Evolutionary conservation across 352 stramenopile species (phyloP).

Genomic region (Globisporangium barbulae): DNA sequence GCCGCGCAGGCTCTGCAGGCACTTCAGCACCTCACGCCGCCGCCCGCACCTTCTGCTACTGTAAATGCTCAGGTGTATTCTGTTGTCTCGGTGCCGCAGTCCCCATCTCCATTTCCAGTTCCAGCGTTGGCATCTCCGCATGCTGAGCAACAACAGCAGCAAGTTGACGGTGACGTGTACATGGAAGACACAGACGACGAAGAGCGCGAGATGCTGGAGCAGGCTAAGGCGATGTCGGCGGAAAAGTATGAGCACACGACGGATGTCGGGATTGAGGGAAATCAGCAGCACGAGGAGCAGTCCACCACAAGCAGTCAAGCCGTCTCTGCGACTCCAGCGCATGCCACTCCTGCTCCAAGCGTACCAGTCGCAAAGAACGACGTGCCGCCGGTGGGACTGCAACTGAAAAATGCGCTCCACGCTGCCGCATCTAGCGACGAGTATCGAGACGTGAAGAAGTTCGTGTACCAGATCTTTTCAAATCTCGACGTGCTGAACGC

Average conservation of each 20-base stretch:
- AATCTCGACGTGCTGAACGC: slow-evolving; percentile 50
- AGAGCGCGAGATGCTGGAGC: slow-evolving; percentile 17
- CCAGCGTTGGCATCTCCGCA: not conserved
- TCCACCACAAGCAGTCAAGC: not conserved
- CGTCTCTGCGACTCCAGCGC: not conserved
- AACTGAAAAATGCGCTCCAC: slow-evolving; percentile 42
- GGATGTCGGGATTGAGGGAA: slow-evolving; percentile 24
- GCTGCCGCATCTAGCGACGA: slow-evolving; percentile 36
- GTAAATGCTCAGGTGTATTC: not conserved
- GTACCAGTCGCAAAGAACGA: not conserved
- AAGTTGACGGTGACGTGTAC: slow-evolving; percentile 32
- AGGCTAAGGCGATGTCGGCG: not conserved
- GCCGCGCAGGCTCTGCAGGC: slow-evolving; percentile 49
- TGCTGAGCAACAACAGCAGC: not conserved
- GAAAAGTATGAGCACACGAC: slow-evolving; percentile 16
- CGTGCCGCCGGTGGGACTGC: slow-evolving; percentile 27
- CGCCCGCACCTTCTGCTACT: not conserved
- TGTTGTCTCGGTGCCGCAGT: not conserved
- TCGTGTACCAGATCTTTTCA: slow-evolving; percentile 74
- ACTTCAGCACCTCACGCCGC: slow-evolving; percentile 36
- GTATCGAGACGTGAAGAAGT: slow-evolving; percentile 49
- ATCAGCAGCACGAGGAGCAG: not conserved
- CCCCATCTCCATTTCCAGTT: not conserved
- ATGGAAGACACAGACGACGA: slow-evolving; percentile 38
- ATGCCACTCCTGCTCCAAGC: not conserved